Percentiles rank a stretch among this genome's conserved stretches.
phyloP scores from a whole-genome alignment of 768 basidiomycete species.

The Termitomyces sp. region DNA sequence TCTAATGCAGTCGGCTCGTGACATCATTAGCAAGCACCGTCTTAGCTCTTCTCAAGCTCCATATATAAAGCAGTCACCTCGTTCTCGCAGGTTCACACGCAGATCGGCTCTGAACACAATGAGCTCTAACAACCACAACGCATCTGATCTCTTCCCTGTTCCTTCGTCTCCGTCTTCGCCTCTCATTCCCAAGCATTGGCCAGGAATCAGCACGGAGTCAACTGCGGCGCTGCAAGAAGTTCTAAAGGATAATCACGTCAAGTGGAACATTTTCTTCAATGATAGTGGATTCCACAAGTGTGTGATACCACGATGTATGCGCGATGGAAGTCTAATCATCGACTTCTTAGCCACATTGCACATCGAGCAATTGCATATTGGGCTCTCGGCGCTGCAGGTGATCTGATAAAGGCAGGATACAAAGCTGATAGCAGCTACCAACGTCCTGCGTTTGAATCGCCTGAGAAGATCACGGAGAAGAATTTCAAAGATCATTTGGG shows the following conservation, averaged over 20 bases:
- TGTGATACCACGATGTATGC: conserved; percentile 5
- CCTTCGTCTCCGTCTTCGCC: conserved; percentile 22
- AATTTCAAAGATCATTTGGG: conserved; percentile 56
- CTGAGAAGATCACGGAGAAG: conserved; percentile 33
- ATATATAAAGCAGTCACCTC: not conserved
- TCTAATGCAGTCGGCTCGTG: not conserved
- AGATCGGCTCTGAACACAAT: not conserved
- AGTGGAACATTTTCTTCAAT: conserved; percentile 48
- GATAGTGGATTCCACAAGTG: conserved; percentile 50
- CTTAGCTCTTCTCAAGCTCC: not conserved
- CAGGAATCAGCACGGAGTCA: conserved; percentile 31
- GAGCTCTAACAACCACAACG: not conserved
- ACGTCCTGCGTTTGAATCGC: conserved; percentile 34
- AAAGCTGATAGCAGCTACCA: conserved; percentile 27
- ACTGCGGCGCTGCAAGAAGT: conserved; percentile 23
- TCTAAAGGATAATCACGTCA: conserved; percentile 45
- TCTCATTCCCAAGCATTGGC: conserved; percentile 24
- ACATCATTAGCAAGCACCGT: conserved; percentile 1
- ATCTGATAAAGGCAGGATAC: conserved; percentile 33
- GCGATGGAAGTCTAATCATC: not conserved
- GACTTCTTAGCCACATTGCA: conserved; percentile 18
- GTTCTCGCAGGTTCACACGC: not conserved
- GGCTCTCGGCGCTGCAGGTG: conserved; percentile 22
- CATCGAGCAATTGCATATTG: conserved; percentile 25
- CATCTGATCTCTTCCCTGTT: conserved; percentile 23